phyloP scores from a whole-genome alignment of 2,329 filamentous ascomycete genomes.

The Dactylellina haptotyla region DNA sequence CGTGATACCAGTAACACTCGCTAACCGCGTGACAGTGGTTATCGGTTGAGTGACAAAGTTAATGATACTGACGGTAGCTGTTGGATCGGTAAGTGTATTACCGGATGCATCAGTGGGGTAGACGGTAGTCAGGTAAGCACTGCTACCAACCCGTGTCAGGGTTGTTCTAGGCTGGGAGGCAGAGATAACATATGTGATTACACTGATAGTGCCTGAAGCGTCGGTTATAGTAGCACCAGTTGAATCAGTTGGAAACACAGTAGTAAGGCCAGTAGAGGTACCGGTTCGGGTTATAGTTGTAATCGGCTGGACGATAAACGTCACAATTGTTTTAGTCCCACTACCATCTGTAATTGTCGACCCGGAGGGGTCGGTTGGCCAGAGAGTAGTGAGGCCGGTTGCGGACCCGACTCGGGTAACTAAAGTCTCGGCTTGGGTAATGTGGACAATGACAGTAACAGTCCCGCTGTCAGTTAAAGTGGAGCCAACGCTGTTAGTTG shows the following conservation, averaged over 20 bases:
- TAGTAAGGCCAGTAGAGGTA: no score
- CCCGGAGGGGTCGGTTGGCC: neutral
- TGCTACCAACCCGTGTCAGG: neutral
- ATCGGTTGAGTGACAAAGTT: neutral
- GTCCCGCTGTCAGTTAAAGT: neutral
- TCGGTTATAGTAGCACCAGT: no score
- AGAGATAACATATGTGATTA: no score
- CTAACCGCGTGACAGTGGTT: neutral
- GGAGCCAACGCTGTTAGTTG: neutral
- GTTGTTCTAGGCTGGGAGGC: neutral
- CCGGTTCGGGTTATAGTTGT: neutral
- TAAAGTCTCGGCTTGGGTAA: neutral
- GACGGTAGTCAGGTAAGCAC: neutral
- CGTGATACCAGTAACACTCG: neutral
- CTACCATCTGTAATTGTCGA: neutral
- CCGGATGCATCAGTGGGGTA: neutral
- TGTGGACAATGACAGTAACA: neutral
- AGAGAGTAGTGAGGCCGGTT: neutral
- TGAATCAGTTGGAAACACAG: no score
- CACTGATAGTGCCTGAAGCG: no score
- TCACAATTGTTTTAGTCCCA: neutral
- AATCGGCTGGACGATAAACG: neutral
- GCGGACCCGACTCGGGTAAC: neutral
- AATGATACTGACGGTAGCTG: neutral
- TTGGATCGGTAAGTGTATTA: neutral